Evolutionary conservation across 805 yeast species (phyloP).

Genomic region (Pichia kluyveri): DNA sequence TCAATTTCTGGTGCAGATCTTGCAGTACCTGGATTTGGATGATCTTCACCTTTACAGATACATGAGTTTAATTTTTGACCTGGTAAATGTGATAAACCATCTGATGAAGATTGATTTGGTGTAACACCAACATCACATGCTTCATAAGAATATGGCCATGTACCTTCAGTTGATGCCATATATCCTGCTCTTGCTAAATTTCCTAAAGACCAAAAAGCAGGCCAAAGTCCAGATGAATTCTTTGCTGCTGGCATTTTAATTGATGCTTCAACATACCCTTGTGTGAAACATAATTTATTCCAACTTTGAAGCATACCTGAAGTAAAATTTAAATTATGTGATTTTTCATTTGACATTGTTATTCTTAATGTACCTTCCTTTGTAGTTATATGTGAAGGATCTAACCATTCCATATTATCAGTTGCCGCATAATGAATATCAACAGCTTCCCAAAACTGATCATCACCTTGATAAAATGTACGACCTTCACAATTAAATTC

Average conservation of each 20-base stretch:
- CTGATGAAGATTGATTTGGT: conserved; percentile 73
- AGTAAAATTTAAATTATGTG: conserved; percentile 64
- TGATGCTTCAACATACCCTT: conserved; percentile 63
- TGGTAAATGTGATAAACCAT: conserved; percentile 69
- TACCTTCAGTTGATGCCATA: conserved; percentile 69
- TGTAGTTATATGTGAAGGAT: conserved; percentile 72
- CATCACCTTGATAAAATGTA: conserved; percentile 73
- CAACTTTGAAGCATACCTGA: conserved; percentile 85
- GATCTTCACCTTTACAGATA: conserved; percentile 66
- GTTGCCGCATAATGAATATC: conserved; percentile 75
- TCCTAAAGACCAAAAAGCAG: conserved; percentile 84
- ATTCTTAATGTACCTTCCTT: conserved; percentile 54
- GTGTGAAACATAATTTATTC: conserved; percentile 76
- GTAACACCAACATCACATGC: conserved; percentile 83
- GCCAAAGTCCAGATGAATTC: conserved; percentile 71
- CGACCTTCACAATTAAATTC: conserved; percentile 78
- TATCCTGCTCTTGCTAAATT: conserved; percentile 80
- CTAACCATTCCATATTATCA: conserved; percentile 78
- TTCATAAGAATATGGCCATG: conserved; percentile 81
- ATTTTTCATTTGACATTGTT: conserved; percentile 62
- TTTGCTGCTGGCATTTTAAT: conserved; percentile 69
- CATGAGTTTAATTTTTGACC: conserved; percentile 70
- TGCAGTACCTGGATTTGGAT: conserved; percentile 72
- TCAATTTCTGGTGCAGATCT: conserved; percentile 90
- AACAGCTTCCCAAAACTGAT: conserved; percentile 73